A percentile compares a stretch with the other conserved stretches of the same genome.
phyloP scores from a whole-genome alignment of 2,329 filamentous ascomycete species.

The Diaporthe velutina region DNA sequence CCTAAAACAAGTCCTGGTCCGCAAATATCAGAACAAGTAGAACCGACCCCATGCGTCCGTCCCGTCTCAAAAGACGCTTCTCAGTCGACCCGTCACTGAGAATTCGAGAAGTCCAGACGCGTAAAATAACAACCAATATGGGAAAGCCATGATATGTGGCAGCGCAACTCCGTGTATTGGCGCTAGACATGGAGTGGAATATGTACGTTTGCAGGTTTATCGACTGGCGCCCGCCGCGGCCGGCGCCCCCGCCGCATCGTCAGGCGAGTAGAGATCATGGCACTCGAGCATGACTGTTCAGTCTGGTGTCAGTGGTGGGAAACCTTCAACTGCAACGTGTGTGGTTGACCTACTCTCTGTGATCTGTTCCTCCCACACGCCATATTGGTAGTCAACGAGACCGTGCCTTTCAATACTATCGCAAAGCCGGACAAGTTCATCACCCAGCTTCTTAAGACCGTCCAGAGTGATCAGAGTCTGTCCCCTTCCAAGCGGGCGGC shows the following conservation, averaged over 20 bases:
- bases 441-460: constrained; percentile 82
- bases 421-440: constrained; percentile 84
- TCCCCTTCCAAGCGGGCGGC: constrained; percentile 67
- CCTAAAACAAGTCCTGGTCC: constrained; percentile 27
- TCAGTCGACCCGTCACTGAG: constrained; percentile 22
- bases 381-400: constrained; percentile 97
- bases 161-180: constrained; percentile 36
- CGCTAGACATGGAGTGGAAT: constrained; percentile 23
- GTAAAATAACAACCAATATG: constrained; percentile 19
- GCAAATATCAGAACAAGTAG: constrained; percentile 22
- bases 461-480: constrained; percentile 77
- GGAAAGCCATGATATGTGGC: constrained; percentile 6
- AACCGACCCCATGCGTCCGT: constrained; percentile 20
- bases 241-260: constrained; percentile 22
- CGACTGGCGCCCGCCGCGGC: constrained; percentile 5
- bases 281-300: constrained; percentile 53
- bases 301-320: constrained; percentile 23
- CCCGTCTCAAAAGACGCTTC: constrained; percentile 23
- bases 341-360: constrained; percentile 74
- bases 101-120: constrained; percentile 12
- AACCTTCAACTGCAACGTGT: constrained; percentile 5
- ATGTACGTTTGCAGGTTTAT: constrained; percentile 27
- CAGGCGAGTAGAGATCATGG: constrained; percentile 34
- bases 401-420: constrained; percentile 91
- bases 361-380: constrained; percentile 95